A percentile compares a stretch with the other conserved stretches of the same genome.
Conservation (phyloP, 495 filamentous ascomycete genomes). For the Hypoxylon trugodes region DNA sequence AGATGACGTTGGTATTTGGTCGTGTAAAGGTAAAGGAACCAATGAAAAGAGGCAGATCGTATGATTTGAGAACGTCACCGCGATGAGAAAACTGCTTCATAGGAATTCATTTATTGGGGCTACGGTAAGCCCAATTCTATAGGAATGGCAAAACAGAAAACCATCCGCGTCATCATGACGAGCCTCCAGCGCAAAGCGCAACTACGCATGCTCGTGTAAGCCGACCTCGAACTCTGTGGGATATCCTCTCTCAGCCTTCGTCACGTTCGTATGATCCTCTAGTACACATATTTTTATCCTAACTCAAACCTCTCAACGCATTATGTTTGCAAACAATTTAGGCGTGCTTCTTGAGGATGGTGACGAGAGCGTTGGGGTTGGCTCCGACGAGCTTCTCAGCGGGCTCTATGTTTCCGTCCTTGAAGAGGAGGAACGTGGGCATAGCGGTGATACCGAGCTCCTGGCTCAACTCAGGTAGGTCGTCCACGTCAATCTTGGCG, state of each 20-base stretch:
- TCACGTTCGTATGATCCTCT: background rate
- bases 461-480: slow-evolving; percentile 75
- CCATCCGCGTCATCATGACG: slow-evolving; percentile 2
- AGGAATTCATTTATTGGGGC: slow-evolving; percentile 25
- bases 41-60: no score
- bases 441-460: slow-evolving; percentile 90
- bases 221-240: slow-evolving; percentile 6
- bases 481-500: slow-evolving; percentile 94
- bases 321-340: background rate
- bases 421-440: slow-evolving; percentile 93
- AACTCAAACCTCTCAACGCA: background rate
- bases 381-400: slow-evolving; percentile 80
- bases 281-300: background rate
- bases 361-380: slow-evolving; percentile 70
- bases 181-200: background rate
- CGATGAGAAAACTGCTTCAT: no score
- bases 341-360: slow-evolving; percentile 54
- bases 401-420: slow-evolving; percentile 70
- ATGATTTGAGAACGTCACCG: no score
- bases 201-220: background rate
- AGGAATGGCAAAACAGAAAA: background rate
- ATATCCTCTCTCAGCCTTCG: slow-evolving; percentile 10
- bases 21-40: no score
- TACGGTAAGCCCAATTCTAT: slow-evolving; percentile 16
- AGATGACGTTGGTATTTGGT: no score